Evolutionary conservation across 768 basidiomycete genomes (phyloP).

Genomic region (Russula compacta): DNA sequence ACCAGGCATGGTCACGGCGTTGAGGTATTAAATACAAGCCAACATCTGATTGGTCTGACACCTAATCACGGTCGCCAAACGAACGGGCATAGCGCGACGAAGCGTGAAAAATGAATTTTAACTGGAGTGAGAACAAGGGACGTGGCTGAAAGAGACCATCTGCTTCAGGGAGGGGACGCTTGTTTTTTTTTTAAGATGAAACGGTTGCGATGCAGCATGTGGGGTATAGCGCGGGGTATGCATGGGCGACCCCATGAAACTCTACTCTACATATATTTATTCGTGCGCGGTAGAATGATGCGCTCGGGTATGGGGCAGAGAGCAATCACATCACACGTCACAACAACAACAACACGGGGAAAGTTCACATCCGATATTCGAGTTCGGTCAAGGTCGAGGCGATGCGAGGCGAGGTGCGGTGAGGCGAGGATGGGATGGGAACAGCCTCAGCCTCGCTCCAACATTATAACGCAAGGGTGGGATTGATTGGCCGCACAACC

Average conservation of each 20-base stretch:
- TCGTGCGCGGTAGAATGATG: background rate
- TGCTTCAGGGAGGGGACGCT: background rate
- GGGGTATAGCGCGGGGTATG: constrained; percentile 16
- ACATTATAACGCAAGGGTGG: background rate
- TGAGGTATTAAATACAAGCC: background rate
- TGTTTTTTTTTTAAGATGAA: constrained; percentile 1
- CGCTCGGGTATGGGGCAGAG: background rate
- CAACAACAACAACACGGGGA: background rate
- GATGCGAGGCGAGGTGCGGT: constrained; percentile 8
- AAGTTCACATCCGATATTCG: background rate
- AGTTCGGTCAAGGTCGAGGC: background rate
- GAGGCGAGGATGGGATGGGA: background rate
- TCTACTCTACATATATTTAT: background rate
- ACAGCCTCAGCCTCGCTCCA: background rate
- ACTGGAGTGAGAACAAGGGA: constrained; percentile 12
- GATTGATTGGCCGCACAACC: background rate
- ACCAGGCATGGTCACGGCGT: background rate
- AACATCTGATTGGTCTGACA: background rate
- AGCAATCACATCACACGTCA: background rate
- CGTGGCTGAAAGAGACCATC: constrained; percentile 12
- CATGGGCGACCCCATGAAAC: background rate
- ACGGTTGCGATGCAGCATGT: constrained; percentile 5
- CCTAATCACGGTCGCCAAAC: background rate
- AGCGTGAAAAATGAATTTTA: background rate
- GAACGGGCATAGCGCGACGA: background rate